Evolutionary conservation across 768 basidiomycete species (phyloP).

Genomic region (Calocera viscosa): DNA sequence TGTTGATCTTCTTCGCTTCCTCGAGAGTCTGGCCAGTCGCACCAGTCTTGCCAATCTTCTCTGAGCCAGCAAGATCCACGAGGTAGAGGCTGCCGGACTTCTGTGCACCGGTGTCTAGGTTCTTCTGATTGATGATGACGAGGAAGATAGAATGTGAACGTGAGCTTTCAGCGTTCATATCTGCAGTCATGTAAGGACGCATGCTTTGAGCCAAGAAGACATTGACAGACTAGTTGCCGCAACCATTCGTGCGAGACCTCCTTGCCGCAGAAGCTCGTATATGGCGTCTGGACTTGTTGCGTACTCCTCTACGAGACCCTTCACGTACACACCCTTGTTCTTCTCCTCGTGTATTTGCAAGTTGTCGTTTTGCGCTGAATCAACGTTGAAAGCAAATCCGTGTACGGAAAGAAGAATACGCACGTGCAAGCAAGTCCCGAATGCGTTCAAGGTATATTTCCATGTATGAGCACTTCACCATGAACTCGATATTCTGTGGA

Average conservation of each 20-base stretch:
- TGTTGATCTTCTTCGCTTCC: slow-evolving; percentile 99
- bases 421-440: slow-evolving; percentile 88
- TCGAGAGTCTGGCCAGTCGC: slow-evolving; percentile 97
- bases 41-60: slow-evolving; percentile 98
- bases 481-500: slow-evolving; percentile 88
- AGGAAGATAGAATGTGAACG: slow-evolving; percentile 98
- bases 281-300: slow-evolving; percentile 91
- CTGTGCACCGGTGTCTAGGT: slow-evolving; percentile 88
- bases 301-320: slow-evolving; percentile 94
- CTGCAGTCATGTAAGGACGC: slow-evolving; percentile 31
- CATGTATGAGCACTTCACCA: slow-evolving; percentile 99
- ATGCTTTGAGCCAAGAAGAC: background rate
- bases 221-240: slow-evolving; percentile 74
- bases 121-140: slow-evolving; percentile 91
- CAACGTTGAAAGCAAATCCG: background rate
- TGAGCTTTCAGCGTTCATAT: slow-evolving; percentile 99
- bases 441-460: slow-evolving; percentile 98
- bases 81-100: slow-evolving; percentile 96
- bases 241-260: slow-evolving; percentile 78
- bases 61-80: slow-evolving; percentile 95
- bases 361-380: slow-evolving; percentile 87
- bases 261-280: slow-evolving; percentile 97
- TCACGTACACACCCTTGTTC: slow-evolving; percentile 92
- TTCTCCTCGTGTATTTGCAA: slow-evolving; percentile 98
- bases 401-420: slow-evolving; percentile 28